Conservation (phyloP, 345 rosid genomes). For the Streptanthus diversifolius region DNA sequence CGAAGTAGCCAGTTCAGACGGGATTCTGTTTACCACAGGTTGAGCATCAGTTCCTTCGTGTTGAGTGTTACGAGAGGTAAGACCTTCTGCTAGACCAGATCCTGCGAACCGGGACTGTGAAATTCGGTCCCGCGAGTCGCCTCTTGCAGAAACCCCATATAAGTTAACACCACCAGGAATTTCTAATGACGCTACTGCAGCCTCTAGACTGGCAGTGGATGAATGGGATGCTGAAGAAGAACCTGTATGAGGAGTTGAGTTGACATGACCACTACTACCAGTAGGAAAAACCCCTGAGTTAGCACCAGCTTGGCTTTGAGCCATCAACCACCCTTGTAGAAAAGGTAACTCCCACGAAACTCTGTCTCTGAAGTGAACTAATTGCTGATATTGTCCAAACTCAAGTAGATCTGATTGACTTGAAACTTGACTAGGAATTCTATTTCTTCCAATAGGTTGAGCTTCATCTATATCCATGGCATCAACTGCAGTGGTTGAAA, state of each 20-base stretch:
- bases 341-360: constrained; percentile 67
- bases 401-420: constrained; percentile 39
- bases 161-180: constrained; percentile 49
- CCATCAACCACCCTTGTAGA: constrained; percentile 77
- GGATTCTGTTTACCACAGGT: constrained; percentile 58
- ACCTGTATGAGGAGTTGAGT: constrained; percentile 34
- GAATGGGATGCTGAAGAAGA: constrained; percentile 37
- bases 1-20: constrained; percentile 71
- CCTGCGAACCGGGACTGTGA: constrained; percentile 42
- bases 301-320: constrained; percentile 60
- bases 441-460: constrained; percentile 43
- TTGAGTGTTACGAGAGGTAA: constrained; percentile 31
- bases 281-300: constrained; percentile 43
- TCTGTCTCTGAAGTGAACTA: constrained; percentile 54
- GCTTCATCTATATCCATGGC: constrained; percentile 68
- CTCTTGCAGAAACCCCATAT: constrained; percentile 50
- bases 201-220: constrained; percentile 44
- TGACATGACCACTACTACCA: constrained; percentile 39
- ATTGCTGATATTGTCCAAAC: constrained; percentile 50
- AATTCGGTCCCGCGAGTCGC: constrained; percentile 37
- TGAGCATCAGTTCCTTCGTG: constrained; percentile 44
- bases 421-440: constrained; percentile 24
- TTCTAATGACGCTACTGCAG: constrained; percentile 47
- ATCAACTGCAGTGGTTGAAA: constrained; percentile 38
- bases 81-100: constrained; percentile 45